Base-by-base conservation (phyloP, 202 grass and related monocot genomes). In the Zoysia matrella region DNA sequence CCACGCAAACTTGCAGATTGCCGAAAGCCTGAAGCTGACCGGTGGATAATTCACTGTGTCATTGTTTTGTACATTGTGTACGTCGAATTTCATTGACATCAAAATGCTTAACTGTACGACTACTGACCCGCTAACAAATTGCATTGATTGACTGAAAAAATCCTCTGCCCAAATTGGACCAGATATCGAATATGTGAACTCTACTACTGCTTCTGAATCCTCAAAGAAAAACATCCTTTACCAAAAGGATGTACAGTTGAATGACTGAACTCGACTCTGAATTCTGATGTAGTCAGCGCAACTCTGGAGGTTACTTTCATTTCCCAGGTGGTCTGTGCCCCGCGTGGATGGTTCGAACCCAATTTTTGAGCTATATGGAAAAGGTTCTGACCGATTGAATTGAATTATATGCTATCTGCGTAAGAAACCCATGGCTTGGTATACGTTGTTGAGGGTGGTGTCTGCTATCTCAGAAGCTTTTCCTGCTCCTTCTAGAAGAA, bases 401-500 rank as follows among this genome's bases (percentile, higher is more conserved):
- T 65, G 82, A 76, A 66, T 16, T 62, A 56, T 64, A 63, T 4
- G 44, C 71, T 93, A 93, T 81, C 95, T 84, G 69, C 73, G 84
- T 83, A 98, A 91, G 82, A 98, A 98, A 61, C 92, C 95, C 95
- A 95, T 98, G 68, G 95, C 90, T 83, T 98, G 92, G 83, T 98
- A 93, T 57, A 95, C 82, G 67, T 98, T 98, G 67, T 76, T 91
- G 43, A 98, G 88, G 64, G 95, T 95, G 8, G 70, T 55, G 41
- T 90, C 87, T 16, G 95, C 92, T 81, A 98, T 90, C 79, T 95
- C 90, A 70, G 85, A 52, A 82, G 92, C 92, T 91, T 95, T 95
- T 86, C 70, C 80, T 50, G 90, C 87, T 67, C 95, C 95, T 67
- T 91, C 83, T 13, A 80, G 72, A 63, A 98, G 83, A 89, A 95